Percentiles rank a stretch among this genome's conserved stretches.
These are phyloP conservation scores for Tetrapyrgos nigripes DNA, from an alignment of 1,284 basidiomycete genomes.

Conservation along the genomic window DNA sequence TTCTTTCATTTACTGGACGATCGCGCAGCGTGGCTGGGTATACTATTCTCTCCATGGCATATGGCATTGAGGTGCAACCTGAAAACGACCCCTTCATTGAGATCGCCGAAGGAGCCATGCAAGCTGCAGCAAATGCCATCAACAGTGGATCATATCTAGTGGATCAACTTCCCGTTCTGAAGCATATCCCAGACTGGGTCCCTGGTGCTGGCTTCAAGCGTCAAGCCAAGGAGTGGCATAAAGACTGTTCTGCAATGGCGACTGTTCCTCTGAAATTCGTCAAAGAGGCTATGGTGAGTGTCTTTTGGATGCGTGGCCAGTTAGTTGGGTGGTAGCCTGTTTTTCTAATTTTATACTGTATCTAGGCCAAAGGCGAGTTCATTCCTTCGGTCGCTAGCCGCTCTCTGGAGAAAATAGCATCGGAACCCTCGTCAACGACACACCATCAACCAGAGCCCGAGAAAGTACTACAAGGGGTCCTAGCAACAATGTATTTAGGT, in stretches of 20 bases:
- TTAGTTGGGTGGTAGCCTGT: neutral
- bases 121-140: neutral
- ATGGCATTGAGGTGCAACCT: constrained; percentile 4
- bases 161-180: constrained; percentile 15
- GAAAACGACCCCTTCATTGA: constrained; percentile 4
- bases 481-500: constrained; percentile 3
- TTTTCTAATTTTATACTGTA: constrained; percentile 7
- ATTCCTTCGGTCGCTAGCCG: neutral
- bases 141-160: constrained; percentile 8
- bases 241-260: constrained; percentile 5
- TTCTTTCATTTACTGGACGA: too few species aligned
- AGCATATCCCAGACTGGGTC: too few species aligned
- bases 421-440: too few species aligned
- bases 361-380: neutral
- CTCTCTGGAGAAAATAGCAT: too few species aligned
- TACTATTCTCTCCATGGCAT: constrained; percentile 9
- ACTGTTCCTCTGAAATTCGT: constrained; percentile 6
- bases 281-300: constrained; percentile 4
- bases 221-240: too few species aligned
- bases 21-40: neutral
- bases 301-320: too few species aligned
- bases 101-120: neutral
- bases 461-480: neutral
- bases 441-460: neutral
- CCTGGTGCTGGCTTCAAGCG: too few species aligned